A percentile compares a stretch with the other conserved stretches of the same genome.
Conservation (phyloP, 805 yeast genomes). For the Vanderwaltozyma yarrowii region DNA sequence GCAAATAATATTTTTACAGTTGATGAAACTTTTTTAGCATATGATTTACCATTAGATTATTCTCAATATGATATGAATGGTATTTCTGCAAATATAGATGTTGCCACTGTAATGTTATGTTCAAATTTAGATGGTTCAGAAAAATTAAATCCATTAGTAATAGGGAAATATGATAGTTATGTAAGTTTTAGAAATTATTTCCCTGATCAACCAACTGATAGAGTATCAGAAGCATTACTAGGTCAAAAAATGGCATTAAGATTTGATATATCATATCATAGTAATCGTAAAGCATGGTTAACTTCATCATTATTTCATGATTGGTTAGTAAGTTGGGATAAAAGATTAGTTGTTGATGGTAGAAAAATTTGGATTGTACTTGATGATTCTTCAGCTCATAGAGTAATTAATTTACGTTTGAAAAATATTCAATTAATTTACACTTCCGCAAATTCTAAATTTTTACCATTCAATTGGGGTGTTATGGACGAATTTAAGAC, state of each 20-base stretch:
- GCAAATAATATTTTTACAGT: constrained; percentile 47
- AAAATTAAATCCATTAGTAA: constrained; percentile 48
- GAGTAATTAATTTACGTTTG: constrained; percentile 44
- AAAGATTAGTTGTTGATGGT: constrained; percentile 38
- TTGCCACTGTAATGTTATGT: constrained; percentile 50
- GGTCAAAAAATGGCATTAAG: constrained; percentile 39
- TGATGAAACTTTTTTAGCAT: constrained; percentile 51
- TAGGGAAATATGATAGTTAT: constrained; percentile 46
- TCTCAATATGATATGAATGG: constrained; percentile 35
- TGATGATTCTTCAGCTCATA: constrained; percentile 55
- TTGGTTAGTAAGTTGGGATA: constrained; percentile 51
- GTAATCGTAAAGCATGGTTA: constrained; percentile 52
- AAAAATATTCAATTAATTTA: constrained; percentile 33
- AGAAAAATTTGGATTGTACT: constrained; percentile 46
- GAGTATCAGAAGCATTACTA: constrained; percentile 18
- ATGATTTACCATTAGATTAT: constrained; percentile 51
- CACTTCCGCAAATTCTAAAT: constrained; percentile 33
- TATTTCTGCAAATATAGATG: constrained; percentile 30
- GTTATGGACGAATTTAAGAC: constrained; percentile 52
- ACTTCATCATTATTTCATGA: constrained; percentile 54
- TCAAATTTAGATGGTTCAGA: constrained; percentile 55
- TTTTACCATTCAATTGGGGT: constrained; percentile 56
- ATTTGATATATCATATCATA: constrained; percentile 45
- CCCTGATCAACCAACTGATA: constrained; percentile 23
- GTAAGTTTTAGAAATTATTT: constrained; percentile 32